Conservation (phyloP, 2,329 filamentous ascomycete genomes). For the Coleophoma eucalyptorum region DNA sequence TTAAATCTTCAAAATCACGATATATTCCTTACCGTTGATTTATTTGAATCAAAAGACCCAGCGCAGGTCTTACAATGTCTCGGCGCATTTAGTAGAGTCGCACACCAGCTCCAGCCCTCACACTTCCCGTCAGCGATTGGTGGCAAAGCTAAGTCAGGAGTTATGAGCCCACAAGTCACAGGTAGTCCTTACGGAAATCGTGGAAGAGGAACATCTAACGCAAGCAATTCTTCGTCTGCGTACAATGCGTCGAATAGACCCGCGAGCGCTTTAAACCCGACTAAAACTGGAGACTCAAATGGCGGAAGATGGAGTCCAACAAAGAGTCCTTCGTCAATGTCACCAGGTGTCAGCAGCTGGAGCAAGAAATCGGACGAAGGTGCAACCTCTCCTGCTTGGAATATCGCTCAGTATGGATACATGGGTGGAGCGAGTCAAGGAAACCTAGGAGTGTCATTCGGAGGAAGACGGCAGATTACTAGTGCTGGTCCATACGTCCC, state of each 20-base stretch:
- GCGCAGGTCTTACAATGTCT: constrained; percentile 94
- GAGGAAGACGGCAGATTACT: constrained; percentile 88
- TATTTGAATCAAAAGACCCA: constrained; percentile 94
- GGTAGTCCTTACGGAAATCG: constrained; percentile 38
- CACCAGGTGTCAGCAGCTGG: constrained; percentile 77
- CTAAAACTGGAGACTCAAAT: constrained; percentile 30
- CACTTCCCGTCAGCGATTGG: constrained; percentile 76
- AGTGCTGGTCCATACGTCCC: constrained; percentile 76
- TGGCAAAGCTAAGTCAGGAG: constrained; percentile 53
- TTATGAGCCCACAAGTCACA: constrained; percentile 64
- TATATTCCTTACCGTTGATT: constrained; percentile 92
- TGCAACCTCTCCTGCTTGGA: constrained; percentile 87
- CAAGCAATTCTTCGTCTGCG: constrained; percentile 54
- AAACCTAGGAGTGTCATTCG: constrained; percentile 90
- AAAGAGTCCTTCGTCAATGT: constrained; percentile 51
- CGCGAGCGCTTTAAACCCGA: constrained; percentile 29
- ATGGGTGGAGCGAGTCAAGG: constrained; percentile 97
- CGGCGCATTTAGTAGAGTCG: constrained; percentile 84
- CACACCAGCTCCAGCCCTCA: constrained; percentile 68
- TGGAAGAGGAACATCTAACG: constrained; percentile 47
- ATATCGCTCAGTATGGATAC: constrained; percentile 97
- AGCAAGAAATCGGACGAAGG: constrained; percentile 80
- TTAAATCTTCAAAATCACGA: constrained; percentile 90
- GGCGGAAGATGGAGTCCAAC: constrained; percentile 60
- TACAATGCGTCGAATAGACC: constrained; percentile 38